Percentiles rank a stretch among this genome's conserved stretches.
phyloP scores from a whole-genome alignment of 225 moss, liverwort and hornwort species.

The Physcomitrellopsis africana region DNA sequence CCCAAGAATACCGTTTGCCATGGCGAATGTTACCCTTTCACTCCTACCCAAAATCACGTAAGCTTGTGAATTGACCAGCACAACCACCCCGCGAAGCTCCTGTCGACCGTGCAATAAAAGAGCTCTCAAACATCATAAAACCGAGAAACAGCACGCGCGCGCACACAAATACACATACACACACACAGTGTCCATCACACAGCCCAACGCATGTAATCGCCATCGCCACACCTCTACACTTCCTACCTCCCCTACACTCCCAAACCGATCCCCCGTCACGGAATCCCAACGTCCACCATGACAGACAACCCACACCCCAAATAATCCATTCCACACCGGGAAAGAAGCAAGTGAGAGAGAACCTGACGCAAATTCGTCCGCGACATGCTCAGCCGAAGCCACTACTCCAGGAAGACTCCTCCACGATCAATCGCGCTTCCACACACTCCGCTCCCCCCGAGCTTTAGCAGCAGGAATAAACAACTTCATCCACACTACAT shows the following conservation, averaged over 20 bases:
- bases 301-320: background rate
- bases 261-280: background rate
- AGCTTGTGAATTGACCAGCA: too few species aligned
- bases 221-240: conserved; percentile 13
- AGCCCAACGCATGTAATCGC: background rate
- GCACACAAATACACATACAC: too few species aligned
- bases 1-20: background rate
- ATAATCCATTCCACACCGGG: too few species aligned
- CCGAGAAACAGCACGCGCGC: too few species aligned
- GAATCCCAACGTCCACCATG: background rate
- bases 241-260: conserved; percentile 15
- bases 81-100: too few species aligned
- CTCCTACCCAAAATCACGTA: too few species aligned
- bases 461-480: too few species aligned
- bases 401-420: conserved; percentile 6
- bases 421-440: too few species aligned
- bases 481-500: too few species aligned
- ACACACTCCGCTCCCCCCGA: background rate
- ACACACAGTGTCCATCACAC: too few species aligned
- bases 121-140: background rate
- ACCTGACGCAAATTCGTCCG: conserved; percentile 24
- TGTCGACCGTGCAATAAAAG: background rate
- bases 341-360: background rate
- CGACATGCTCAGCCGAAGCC: conserved; percentile 21
- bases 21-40: too few species aligned